Base-by-base conservation (phyloP, 2,329 filamentous ascomycete species). In the Ophidiomyces ophidiicola region DNA sequence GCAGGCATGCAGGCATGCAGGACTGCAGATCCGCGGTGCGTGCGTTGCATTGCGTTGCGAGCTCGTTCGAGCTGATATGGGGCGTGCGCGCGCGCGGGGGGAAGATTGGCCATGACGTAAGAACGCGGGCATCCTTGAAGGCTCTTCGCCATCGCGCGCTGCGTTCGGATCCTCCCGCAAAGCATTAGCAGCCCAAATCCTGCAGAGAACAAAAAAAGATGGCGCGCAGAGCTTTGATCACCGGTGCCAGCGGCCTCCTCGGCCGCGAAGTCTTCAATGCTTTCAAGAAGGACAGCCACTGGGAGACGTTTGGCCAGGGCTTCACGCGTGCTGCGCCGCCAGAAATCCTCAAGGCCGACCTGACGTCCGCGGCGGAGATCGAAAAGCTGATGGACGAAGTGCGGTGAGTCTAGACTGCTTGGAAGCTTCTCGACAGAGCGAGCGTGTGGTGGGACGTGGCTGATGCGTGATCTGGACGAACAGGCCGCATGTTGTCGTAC, bases 241-340 rank as follows among this genome's bases (percentile, higher is more conserved):
- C 86, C 5, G 86, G 86, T 42, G 85, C 84, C 25, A 88, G 82
- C 14, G 86, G 86, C 39, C 70, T 93, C 7, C 71, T 94, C 1
- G 86, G 87, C 34, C 75, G 85, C 30, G 77, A 90, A 58, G 80
- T 93, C 7, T 68, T 79, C 39, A 74, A 71, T 45, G 74, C 73
- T 8, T 93, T 94, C 57, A 30, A 44, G n/a, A 34, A 43, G 11
- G 66, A 77, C 39, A 61, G 70, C 41, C 69, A 71, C 25, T 93
- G 84, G 74, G 64, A 66, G n/a, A 75, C 77, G 42, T 76, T 78
- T 47, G 82, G 82, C 33, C 80, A 80, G 2, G 83, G 82, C 11
- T 74, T 80, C 55, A 82, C 76, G 7, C 74, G 86, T 39, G 41
- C 37, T 29, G 80, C 78, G 46, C 80, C 81, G 30, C 71, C 76